Base-by-base conservation (phyloP, 345 rosid genomes). In the Odontarrhena argentea region DNA sequence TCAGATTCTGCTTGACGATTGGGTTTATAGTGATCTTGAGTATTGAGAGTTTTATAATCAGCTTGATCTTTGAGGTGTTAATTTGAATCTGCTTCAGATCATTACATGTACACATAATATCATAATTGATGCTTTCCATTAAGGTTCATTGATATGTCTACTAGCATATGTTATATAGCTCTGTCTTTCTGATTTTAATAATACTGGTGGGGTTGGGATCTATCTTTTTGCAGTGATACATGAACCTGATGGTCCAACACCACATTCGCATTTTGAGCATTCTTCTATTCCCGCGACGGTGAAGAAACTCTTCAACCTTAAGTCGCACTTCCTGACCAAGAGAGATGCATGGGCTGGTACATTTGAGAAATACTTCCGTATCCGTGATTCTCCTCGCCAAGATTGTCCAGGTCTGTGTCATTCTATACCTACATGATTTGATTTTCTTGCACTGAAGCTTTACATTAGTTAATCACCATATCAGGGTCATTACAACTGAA, bases 331-430 rank as follows among this genome's bases (percentile, higher is more conserved):
- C 81, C 68, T 91, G 58, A 89, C 99, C 0, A 95, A 91, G 82
- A 89, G 97, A 76, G 99, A 95, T 79, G 97, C 97, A 0, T 95
- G 97, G 97, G 99, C 99, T 63, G 96, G 96, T 68, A 95, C 87
- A 45, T 95, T 95, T 9, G 99, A 91, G 74, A 84, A 75, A 13
- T 85, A 82, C 79, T 86, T 95, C 65, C 22, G 55, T 57, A 69
- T 91, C 38, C 97, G 97, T 3, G 75, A 74, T 49, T 80, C 90
- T 69, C 97, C 97, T 0, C 99, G 99, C 8, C 79, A 81, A 24
- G 97, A 95, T 76, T 95, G 99, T 80, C 97, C 97, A 80, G 97
- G 99, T 91, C 40, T 71, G 84, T 34, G 56, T 74, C 55, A 24
- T 68, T 66, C 38, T 59, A 30, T 37, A 36, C 77, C 41, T 5